Evolutionary conservation across 208 protist genomes (phyloP).

Genomic region (Trypanosoma conorhini): DNA sequence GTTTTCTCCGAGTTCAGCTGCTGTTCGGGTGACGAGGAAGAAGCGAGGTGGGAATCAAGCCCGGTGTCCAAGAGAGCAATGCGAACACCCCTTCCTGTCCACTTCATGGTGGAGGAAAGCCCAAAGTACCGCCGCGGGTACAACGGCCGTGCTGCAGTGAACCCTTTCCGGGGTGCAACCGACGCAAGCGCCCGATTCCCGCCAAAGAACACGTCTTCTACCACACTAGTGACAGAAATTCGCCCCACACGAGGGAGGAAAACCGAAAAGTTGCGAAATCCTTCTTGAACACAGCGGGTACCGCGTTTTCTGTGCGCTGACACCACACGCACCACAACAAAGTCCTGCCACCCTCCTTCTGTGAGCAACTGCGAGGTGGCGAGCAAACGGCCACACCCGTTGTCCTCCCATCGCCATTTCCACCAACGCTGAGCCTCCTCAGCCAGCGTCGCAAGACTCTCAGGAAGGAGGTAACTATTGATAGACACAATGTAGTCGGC

Average conservation of each 20-base stretch:
- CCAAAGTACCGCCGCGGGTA: conserved; percentile 28
- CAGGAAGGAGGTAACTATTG: conserved; percentile 13
- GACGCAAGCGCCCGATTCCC: not conserved
- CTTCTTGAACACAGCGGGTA: not conserved
- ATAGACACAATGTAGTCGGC: conserved; percentile 23
- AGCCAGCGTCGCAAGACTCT: not conserved
- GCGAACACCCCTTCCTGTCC: conserved; percentile 47
- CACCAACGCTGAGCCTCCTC: not conserved
- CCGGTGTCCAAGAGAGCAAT: conserved; percentile 72
- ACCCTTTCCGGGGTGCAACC: not conserved
- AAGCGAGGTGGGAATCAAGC: conserved; percentile 28
- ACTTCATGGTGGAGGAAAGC: conserved; percentile 11
- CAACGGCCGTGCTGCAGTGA: not conserved
- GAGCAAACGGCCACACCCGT: not conserved
- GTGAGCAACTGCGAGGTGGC: not conserved
- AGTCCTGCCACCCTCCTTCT: conserved; percentile 21
- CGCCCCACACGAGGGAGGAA: conserved; percentile 14
- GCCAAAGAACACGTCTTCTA: conserved; percentile 1
- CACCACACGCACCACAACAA: conserved; percentile 11
- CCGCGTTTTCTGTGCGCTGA: not conserved
- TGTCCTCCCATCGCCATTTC: not conserved
- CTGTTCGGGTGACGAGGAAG: not conserved
- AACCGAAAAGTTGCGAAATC: not conserved
- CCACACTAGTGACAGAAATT: conserved; percentile 12
- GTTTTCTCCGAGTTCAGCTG: not conserved